Conservation (phyloP, 192 early-diverging fungal genomes). For the Cladochytrium replicatum region DNA sequence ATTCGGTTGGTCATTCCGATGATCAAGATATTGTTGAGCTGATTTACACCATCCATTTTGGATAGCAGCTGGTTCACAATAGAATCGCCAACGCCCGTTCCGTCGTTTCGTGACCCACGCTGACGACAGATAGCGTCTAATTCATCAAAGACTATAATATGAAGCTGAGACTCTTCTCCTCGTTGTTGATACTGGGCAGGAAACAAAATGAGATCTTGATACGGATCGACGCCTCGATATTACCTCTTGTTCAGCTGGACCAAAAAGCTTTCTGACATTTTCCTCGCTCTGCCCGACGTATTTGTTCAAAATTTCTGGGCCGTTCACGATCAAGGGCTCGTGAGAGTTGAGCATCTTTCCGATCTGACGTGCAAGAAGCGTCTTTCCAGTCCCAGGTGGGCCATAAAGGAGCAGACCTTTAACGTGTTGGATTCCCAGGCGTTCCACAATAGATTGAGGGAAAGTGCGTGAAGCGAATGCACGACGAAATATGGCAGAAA, state of each 20-base stretch:
- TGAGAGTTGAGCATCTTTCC: constrained; percentile 95
- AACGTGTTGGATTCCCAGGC: constrained; percentile 92
- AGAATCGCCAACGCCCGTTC: constrained; percentile 91
- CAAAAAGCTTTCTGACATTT: constrained; percentile 94
- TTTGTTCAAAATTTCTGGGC: constrained; percentile 92
- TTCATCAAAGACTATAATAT: constrained; percentile 99
- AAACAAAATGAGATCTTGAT: not conserved
- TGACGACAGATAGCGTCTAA: constrained; percentile 98
- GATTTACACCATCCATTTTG: constrained; percentile 99
- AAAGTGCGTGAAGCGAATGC: constrained; percentile 97
- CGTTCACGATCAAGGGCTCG: constrained; percentile 92
- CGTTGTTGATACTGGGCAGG: constrained; percentile 64
- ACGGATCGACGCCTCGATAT: no score
- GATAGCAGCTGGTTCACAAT: constrained; percentile 95
- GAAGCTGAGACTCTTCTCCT: constrained; percentile 81
- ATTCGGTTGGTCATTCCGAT: constrained; percentile 98
- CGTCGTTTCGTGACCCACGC: constrained; percentile 82
- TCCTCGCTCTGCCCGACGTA: constrained; percentile 95
- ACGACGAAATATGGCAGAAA: constrained; percentile 87
- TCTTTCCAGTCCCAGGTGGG: constrained; percentile 93
- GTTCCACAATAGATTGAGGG: constrained; percentile 83
- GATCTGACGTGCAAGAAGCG: constrained; percentile 95
- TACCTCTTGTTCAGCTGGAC: constrained; percentile 80
- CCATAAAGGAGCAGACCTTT: constrained; percentile 69
- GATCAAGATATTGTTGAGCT: constrained; percentile 94